phyloP scores from a whole-genome alignment of 2,329 filamentous ascomycete genomes.

The Talaromyces sp. region DNA sequence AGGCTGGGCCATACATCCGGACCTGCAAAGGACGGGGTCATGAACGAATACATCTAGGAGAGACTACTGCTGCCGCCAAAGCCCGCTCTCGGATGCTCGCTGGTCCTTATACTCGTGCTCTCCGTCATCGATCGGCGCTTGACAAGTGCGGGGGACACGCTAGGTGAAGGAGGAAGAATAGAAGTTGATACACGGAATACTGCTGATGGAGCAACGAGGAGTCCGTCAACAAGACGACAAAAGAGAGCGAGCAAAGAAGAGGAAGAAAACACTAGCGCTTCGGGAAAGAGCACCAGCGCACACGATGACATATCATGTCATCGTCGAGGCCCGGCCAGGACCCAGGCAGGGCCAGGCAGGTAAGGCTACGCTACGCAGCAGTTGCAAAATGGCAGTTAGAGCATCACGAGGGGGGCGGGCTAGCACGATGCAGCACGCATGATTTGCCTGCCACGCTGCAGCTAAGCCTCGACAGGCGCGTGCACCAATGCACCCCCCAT shows the following conservation, averaged over 20 bases:
- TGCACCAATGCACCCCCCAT: not conserved
- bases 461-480: not conserved
- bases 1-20: conserved; percentile 8
- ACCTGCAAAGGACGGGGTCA: conserved; percentile 12
- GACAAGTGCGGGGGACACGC: not conserved
- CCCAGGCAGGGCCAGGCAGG: not conserved
- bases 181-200: not conserved
- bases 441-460: not conserved
- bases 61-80: not conserved
- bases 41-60: conserved; percentile 14
- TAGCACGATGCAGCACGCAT: conserved; percentile 6
- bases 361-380: not conserved
- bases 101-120: not conserved
- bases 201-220: no score
- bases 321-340: not conserved
- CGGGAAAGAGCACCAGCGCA: not conserved
- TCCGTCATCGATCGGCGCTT: not conserved
- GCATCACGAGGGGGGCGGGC: not conserved
- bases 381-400: not conserved
- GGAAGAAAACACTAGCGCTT: conserved; percentile 1
- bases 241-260: not conserved
- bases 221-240: not conserved
- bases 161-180: not conserved
- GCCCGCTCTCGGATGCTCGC: not conserved
- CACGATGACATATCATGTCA: no score